phyloP scores from a whole-genome alignment of 148 eudicot species.

The Spergularia marina region DNA sequence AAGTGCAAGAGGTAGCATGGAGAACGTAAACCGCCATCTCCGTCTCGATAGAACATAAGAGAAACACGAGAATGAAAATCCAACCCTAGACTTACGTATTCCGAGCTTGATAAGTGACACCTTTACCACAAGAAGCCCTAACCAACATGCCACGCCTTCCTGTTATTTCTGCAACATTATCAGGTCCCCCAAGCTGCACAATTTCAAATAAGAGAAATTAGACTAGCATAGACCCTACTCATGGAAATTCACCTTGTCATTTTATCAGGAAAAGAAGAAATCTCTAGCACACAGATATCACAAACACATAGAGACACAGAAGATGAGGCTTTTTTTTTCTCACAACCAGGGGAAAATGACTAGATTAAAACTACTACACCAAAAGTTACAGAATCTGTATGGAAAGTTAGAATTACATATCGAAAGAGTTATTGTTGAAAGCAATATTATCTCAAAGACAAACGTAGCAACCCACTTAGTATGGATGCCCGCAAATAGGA shows the following conservation, averaged over 20 bases:
- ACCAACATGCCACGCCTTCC: constrained; percentile 96
- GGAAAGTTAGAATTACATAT: background rate
- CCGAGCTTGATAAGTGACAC: constrained; percentile 90
- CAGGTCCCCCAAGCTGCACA: constrained; percentile 96
- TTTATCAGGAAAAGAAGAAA: background rate
- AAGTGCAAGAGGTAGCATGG: background rate
- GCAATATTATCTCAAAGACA: background rate
- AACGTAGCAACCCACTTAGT: background rate
- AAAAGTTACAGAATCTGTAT: background rate
- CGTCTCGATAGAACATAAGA: background rate
- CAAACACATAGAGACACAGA: background rate
- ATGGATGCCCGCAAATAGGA: background rate
- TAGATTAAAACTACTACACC: background rate
- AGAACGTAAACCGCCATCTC: background rate
- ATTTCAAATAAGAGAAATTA: constrained; percentile 5
- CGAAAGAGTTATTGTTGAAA: background rate
- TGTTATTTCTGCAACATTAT: constrained; percentile 93
- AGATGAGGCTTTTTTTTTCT: background rate
- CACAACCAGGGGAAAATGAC: background rate
- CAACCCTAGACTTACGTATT: constrained; percentile 69
- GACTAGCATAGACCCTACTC: background rate
- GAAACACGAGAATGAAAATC: background rate
- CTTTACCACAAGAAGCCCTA: constrained; percentile 84
- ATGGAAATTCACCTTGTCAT: background rate
- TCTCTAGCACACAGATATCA: background rate